These are phyloP conservation scores for Sporisorium sorghi DNA, from an alignment of 1,284 basidiomycete genomes.

Conservation along the genomic window DNA sequence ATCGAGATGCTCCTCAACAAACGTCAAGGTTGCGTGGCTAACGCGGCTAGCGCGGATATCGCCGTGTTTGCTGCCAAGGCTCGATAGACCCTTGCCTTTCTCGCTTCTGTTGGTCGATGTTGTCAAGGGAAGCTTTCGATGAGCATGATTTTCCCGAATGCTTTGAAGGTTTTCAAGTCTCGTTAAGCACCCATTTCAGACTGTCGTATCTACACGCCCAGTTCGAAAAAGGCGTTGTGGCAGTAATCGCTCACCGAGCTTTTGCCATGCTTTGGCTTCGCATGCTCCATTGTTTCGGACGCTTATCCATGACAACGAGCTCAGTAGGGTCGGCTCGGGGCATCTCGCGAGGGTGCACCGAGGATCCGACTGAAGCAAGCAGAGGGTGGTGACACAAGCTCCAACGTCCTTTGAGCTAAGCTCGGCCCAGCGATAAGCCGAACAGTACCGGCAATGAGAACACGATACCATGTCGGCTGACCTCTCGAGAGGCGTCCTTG, in stretches of 20 bases:
- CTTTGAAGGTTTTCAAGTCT: conserved; percentile 12
- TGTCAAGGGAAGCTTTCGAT: background rate
- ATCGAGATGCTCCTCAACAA: background rate
- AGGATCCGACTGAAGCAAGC: no score
- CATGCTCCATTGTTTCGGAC: no score
- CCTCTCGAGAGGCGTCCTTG: no score
- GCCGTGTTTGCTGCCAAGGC: background rate
- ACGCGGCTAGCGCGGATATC: conserved; percentile 17
- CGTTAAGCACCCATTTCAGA: conserved; percentile 14
- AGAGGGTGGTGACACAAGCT: no score
- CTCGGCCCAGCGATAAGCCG: no score
- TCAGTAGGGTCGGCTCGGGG: no score
- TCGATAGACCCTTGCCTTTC: background rate
- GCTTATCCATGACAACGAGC: no score
- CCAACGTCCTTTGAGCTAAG: no score
- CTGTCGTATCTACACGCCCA: background rate
- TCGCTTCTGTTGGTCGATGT: background rate
- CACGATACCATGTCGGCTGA: no score
- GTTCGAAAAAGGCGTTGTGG: background rate
- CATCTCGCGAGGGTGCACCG: no score
- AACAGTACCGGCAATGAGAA: no score
- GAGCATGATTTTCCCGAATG: no score
- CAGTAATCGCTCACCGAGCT: background rate
- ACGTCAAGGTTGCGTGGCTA: conserved; percentile 24
- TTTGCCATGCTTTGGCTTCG: background rate